Conservation (phyloP, 768 basidiomycete species). For the Naganishia antarctica region DNA sequence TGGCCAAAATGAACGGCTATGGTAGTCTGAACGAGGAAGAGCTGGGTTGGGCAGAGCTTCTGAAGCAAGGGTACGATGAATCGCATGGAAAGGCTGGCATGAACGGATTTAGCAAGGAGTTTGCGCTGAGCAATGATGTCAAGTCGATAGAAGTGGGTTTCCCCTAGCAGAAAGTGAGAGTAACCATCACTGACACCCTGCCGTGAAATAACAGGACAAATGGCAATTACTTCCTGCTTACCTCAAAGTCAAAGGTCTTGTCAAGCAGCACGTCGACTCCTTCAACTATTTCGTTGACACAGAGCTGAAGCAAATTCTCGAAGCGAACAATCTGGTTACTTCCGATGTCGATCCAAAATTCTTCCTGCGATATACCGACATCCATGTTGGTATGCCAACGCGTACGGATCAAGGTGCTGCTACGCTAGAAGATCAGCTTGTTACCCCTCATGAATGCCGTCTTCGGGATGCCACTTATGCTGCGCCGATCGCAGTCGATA, state of each 20-base stretch:
- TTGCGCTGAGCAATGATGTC: conserved; percentile 76
- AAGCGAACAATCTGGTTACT: conserved; percentile 56
- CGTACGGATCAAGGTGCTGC: conserved; percentile 60
- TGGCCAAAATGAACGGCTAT: conserved; percentile 30
- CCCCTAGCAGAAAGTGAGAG: conserved; percentile 9
- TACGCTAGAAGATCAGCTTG: conserved; percentile 42
- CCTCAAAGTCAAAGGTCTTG: conserved; percentile 92
- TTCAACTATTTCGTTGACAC: conserved; percentile 98
- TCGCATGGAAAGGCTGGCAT: conserved; percentile 27
- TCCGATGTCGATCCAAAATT: conserved; percentile 92
- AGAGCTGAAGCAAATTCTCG: conserved; percentile 84
- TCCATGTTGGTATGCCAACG: conserved; percentile 85
- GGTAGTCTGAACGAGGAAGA: conserved; percentile 39
- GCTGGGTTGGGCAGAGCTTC: conserved; percentile 47
- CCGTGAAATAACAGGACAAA: conserved; percentile 67
- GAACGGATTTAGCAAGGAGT: conserved; percentile 55
- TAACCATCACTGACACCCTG: not conserved
- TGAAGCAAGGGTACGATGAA: conserved; percentile 36
- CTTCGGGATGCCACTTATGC: conserved; percentile 91
- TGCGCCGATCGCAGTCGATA: conserved; percentile 86
- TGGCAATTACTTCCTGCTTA: conserved; percentile 96
- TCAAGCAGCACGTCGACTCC: conserved; percentile 98
- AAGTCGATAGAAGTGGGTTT: conserved; percentile 77
- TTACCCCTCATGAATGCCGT: conserved; percentile 96
- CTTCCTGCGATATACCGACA: conserved; percentile 94